Evolutionary conservation across 371 early-diverging fungal genomes (phyloP), one percentile per base, ranked within the genome.

Genomic region (Actinomucor elegans): DNA sequence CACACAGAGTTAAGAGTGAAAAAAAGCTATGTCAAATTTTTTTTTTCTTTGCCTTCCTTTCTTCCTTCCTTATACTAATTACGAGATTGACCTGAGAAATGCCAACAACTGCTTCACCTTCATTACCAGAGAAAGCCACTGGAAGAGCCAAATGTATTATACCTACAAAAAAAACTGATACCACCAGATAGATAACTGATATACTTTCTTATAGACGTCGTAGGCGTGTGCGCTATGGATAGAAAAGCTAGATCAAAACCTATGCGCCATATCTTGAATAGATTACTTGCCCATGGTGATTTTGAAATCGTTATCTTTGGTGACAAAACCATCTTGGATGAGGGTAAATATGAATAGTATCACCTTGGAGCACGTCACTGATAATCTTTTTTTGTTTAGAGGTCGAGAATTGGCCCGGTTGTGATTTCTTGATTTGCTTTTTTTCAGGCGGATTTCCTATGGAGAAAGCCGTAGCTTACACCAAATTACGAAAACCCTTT

Each of bases 341-440:
- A 98, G 84, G 87, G 90, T 83, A 72, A 21, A 48, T 23, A n/a
- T n/a, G n/a, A n/a, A n/a, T n/a, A n/a, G n/a, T n/a, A n/a, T n/a
- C n/a, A n/a, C n/a, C n/a, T n/a, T 32, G 32, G 32, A 32, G 12
- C 32, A 32, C 32, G 12, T 32, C 32, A 12, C 8, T 32, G n/a
- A n/a, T 50, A 4, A 9, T 53, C 48, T 47, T 4, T 23, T 33
- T 33, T 2, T 29, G 1, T 20, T 17, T 41, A 90, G 92, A 83
- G 37, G 83, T 92, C 18, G 89, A 90, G 31, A 79, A 84, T 49
- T 98, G 99, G 99, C 99, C 99, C 3, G 72, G 77, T 1, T 96
- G 98, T 71, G 97, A 99, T 71, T 94, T 97, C 61, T 79, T 99
- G 58, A 89, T 99, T 28, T 90, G 96, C 8, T 99, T 98, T 75